These are phyloP conservation scores for Mortierella sp. DNA, from an alignment of 371 early-diverging fungal species.

Conservation along the genomic window DNA sequence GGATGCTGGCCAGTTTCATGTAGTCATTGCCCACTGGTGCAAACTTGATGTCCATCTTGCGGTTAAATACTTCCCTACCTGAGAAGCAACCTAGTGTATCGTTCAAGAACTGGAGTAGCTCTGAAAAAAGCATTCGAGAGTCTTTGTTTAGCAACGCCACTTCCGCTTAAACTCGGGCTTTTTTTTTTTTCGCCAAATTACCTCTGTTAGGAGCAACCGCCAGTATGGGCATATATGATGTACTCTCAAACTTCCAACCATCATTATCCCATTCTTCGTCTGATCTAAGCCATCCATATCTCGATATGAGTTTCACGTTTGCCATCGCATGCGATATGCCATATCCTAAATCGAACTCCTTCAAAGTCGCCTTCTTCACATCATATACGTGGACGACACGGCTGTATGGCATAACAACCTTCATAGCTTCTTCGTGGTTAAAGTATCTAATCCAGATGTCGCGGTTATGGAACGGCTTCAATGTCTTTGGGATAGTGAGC, in stretches of 20 bases:
- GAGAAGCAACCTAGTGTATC: slow-evolving; percentile 12
- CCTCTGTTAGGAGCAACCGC: no score
- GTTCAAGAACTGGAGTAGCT: slow-evolving; percentile 9
- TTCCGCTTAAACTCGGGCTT: no score
- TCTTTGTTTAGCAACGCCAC: no score
- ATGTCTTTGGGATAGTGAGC: not conserved
- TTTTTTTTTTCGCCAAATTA: no score
- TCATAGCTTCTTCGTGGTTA: slow-evolving; percentile 27
- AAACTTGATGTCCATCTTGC: not conserved
- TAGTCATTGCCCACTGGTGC: not conserved
- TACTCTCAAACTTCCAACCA: not conserved
- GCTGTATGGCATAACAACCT: slow-evolving; percentile 12
- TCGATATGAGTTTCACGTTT: slow-evolving; percentile 6
- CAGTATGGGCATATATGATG: no score
- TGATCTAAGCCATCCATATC: not conserved
- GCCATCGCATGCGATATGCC: not conserved
- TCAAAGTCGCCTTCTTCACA: slow-evolving; percentile 15
- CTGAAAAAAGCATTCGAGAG: not conserved
- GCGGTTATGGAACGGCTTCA: slow-evolving; percentile 21
- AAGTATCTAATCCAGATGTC: slow-evolving; percentile 33
- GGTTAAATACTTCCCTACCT: not conserved
- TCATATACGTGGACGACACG: slow-evolving; percentile 21
- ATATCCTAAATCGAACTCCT: slow-evolving; percentile 5
- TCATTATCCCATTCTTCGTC: slow-evolving; percentile 16
- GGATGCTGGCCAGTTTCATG: not conserved